Base-by-base conservation (phyloP, 257 asterid genomes). In the Coffea eugenioides region DNA sequence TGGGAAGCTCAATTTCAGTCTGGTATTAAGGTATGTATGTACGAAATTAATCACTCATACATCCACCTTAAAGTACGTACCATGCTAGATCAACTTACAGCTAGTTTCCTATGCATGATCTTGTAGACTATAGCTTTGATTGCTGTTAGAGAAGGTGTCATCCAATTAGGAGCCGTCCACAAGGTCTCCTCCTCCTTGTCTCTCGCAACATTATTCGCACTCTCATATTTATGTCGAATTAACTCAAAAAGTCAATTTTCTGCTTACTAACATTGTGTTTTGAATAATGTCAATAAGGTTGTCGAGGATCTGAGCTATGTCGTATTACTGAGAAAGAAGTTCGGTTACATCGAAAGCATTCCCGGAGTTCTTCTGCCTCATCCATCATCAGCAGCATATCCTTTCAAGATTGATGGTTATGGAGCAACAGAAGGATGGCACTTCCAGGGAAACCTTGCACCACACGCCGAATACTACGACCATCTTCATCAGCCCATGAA, bases 1-100 rank as follows among this genome's bases (percentile, higher is more conserved):
- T 96, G 99, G 99, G 98, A 96, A 87, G 98, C 98, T 80, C 99
- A 96, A 82, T 96, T 96, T 81, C 97, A 90, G 75, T 94, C 97
- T 51, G 99, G 99, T 77, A 94, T 96, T 43, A 94, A 96, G 98
- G 99, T 96, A 84, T 78, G 13, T 65, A 45, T 25, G 13, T 65
- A 45, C 36, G 27, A 20, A 62, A 77, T 12, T 14, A 27, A 13
- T 12, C 39, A 25, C 31, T 20, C 21, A 21, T 57, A 20, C 11
- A 20, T 57, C 11, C 65, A 57, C 10, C 27, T 57, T 57, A 57
- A 57, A 20, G 3, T 21, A 20, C 65, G 25, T 5, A 56, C 27
- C 23, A 1, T 10, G 14, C 21, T 62, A 20, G 56, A 52, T 71
- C 61, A 69, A 39, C 51, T 16, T 6, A 27, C 11, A 69, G 18